Base-by-base conservation (phyloP, 495 filamentous ascomycete genomes). In the Podospora fimiseda region DNA sequence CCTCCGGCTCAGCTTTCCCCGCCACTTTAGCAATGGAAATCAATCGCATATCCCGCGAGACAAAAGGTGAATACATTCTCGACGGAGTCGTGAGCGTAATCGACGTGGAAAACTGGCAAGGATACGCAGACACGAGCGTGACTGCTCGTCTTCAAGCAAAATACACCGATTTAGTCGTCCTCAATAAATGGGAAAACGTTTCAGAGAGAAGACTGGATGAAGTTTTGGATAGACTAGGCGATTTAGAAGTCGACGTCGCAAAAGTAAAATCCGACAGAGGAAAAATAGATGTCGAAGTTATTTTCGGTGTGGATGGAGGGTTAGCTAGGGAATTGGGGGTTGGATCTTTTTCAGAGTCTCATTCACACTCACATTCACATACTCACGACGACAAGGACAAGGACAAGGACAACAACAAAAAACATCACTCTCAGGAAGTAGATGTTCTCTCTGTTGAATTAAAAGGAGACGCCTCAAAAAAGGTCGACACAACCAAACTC, bases 61-160 rank as follows among this genome's bases (percentile, higher is more conserved):
- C 82, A 40, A 74, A 71, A 0, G 81, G 81, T 0, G 62, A 65
- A 9, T 96, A 88, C 60, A 74, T 80, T 5, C 79, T 97, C 1
- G 93, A 98, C 64, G 93, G 93, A 2, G 90, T 97, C 37, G 81
- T 97, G 16, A 87, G 80, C 42, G 93, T 96, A 2, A 86, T 98
- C 46, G 93, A 98, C 67, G 90, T 93, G 4, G 93, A 97, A 78
- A 97, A 97, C 67, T 98, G 91, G 91, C 75, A 81, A 56, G 93
- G 93, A 1, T 98, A 98, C 63, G 89, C 88, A 58, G 91, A 96
- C 71, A 95, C 90, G 11, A 84, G 78, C 22, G 91, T 87, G 41
- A 93, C 89, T 44, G 89, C 89, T n/a, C 82, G 86, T 63, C 70
- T 92, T 44, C 89, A 95, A 72, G 89, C 89, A 21, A 67, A 75